A percentile compares a stretch with the other conserved stretches of the same genome.
Conservation (phyloP, 2,329 filamentous ascomycete species). For the Epichloe amarillans region DNA sequence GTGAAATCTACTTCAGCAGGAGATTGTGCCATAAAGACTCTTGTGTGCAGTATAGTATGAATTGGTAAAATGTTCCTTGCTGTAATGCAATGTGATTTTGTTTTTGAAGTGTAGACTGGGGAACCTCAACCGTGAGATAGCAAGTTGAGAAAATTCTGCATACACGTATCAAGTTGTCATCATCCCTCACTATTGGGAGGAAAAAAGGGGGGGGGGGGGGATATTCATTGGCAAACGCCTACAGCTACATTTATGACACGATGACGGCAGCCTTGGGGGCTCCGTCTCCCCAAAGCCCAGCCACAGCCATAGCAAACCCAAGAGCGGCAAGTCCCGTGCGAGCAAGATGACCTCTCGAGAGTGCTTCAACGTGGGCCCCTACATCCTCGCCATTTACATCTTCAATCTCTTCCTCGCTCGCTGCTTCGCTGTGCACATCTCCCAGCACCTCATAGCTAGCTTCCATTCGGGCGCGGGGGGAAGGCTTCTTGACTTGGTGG, state of each 20-base stretch:
- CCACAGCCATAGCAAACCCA: constrained; percentile 46
- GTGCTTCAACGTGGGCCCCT: constrained; percentile 39
- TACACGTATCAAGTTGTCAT: background rate
- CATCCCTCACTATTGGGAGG: no score
- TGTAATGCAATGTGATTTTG: background rate
- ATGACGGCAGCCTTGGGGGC: constrained; percentile 22
- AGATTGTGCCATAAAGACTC: no score
- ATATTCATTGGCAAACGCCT: background rate
- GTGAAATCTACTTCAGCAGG: no score
- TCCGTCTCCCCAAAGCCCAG: constrained; percentile 56
- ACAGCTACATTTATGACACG: constrained; percentile 14
- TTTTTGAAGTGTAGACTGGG: background rate
- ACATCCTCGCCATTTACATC: constrained; percentile 51
- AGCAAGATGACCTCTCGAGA: constrained; percentile 39
- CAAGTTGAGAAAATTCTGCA: background rate
- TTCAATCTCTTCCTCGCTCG: constrained; percentile 37
- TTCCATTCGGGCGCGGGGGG: constrained; percentile 40
- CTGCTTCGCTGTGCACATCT: constrained; percentile 35
- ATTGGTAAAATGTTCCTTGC: no score
- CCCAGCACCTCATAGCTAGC: constrained; percentile 58
- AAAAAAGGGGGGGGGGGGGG: no score
- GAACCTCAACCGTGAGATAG: background rate
- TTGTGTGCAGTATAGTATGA: no score
- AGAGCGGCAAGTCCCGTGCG: constrained; percentile 40
- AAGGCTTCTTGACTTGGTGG: constrained; percentile 17